phyloP scores from a whole-genome alignment of 2,329 filamentous ascomycete genomes.

The Peltaster fructicola region DNA sequence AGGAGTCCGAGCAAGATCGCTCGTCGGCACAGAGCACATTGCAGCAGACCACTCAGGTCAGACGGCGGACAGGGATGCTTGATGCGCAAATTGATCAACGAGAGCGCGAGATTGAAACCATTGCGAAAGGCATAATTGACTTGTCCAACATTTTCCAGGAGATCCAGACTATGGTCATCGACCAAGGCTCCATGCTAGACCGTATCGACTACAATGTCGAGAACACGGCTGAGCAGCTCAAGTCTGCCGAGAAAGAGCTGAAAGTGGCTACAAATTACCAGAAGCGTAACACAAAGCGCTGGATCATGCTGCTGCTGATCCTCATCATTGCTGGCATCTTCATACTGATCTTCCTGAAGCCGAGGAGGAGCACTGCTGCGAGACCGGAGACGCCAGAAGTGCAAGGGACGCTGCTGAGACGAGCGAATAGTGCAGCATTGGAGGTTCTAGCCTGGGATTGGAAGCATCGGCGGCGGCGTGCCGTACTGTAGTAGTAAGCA shows the following conservation, averaged over 20 bases:
- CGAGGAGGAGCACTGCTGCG: conserved; percentile 35
- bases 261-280: conserved; percentile 80
- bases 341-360: conserved; percentile 67
- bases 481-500: too few relatives aligned
- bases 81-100: conserved; percentile 77
- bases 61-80: conserved; percentile 47
- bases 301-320: conserved; percentile 76
- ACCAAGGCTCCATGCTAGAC: conserved; percentile 34
- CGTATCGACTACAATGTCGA: conserved; percentile 74
- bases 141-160: conserved; percentile 93
- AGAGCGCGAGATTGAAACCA: conserved; percentile 92
- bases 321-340: conserved; percentile 74
- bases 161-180: conserved; percentile 68
- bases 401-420: too few relatives aligned
- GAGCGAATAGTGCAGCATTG: too few relatives aligned
- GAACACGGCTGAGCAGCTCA: conserved; percentile 82
- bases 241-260: conserved; percentile 81
- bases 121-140: conserved; percentile 95
- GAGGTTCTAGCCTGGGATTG: too few relatives aligned
- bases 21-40: conserved; percentile 81
- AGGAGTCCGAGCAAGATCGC: conserved; percentile 86
- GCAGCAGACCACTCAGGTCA: conserved; percentile 47
- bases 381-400: too few relatives aligned
- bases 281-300: conserved; percentile 71
- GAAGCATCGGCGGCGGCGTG: too few relatives aligned